These are phyloP conservation scores for Backusella sp. DNA, from an alignment of 192 early-diverging fungal genomes.

Conservation along the genomic window DNA sequence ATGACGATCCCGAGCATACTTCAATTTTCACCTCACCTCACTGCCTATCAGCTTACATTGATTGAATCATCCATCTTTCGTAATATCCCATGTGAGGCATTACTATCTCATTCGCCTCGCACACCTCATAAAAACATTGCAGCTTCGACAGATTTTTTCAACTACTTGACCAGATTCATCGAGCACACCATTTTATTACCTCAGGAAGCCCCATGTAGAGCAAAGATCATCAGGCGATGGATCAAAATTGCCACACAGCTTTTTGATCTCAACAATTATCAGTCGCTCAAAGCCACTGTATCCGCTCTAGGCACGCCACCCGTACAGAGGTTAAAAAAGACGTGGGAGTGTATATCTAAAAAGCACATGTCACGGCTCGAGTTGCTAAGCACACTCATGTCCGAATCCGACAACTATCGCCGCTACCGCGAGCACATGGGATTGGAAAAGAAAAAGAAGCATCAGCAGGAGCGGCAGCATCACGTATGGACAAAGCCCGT, in stretches of 20 bases:
- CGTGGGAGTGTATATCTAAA: conserved; percentile 71
- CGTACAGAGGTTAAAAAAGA: conserved; percentile 63
- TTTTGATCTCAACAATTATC: conserved; percentile 63
- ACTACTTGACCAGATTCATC: conserved; percentile 69
- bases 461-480: not conserved
- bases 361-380: conserved; percentile 58
- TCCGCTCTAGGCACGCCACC: conserved; percentile 70
- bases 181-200: conserved; percentile 70
- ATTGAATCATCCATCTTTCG: conserved; percentile 71
- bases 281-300: conserved; percentile 68
- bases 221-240: conserved; percentile 63
- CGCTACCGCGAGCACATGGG: conserved; percentile 63
- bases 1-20: conserved; percentile 52
- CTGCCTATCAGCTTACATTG: conserved; percentile 68
- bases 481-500: conserved; percentile 44
- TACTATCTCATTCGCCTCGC: conserved; percentile 61
- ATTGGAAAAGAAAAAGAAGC: conserved; percentile 15
- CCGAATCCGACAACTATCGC: conserved; percentile 67
- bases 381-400: conserved; percentile 56
- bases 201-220: conserved; percentile 52
- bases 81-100: conserved; percentile 55
- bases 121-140: conserved; percentile 58
- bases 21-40: conserved; percentile 58
- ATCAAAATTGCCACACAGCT: conserved; percentile 64
- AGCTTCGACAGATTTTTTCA: conserved; percentile 75